phyloP scores from a whole-genome alignment of 805 yeast species.

The Candida boidinii region DNA sequence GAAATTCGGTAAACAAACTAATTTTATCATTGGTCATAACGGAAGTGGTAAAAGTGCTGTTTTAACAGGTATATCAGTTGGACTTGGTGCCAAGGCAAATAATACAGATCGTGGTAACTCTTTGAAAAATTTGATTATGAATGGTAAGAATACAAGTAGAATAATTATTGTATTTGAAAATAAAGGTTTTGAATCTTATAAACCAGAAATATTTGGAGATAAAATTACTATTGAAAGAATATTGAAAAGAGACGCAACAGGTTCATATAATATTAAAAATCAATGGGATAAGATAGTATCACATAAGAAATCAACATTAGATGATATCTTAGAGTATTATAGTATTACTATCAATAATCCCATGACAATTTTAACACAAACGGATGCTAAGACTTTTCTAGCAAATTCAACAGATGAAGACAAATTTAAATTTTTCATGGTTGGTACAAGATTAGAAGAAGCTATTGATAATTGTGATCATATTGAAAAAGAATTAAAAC shows the following conservation, averaged over 20 bases:
- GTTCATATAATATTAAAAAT: constrained; percentile 46
- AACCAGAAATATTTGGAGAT: constrained; percentile 58
- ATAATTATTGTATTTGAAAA: constrained; percentile 59
- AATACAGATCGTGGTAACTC: constrained; percentile 80
- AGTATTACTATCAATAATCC: constrained; percentile 84
- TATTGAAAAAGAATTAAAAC: constrained; percentile 25
- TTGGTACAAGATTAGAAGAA: constrained; percentile 67
- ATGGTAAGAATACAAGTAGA: constrained; percentile 64
- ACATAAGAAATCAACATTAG: constrained; percentile 55
- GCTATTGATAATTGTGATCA: constrained; percentile 45
- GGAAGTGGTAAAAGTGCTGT: constrained; percentile 92
- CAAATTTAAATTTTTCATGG: constrained; percentile 71
- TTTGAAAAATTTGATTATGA: constrained; percentile 62
- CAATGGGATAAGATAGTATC: constrained; percentile 45
- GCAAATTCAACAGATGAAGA: constrained; percentile 65
- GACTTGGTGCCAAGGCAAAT: constrained; percentile 81
- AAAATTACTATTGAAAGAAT: constrained; percentile 64
- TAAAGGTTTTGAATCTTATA: constrained; percentile 56
- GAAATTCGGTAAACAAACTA: constrained; percentile 68
- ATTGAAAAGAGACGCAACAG: constrained; percentile 43
- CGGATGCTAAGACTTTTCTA: constrained; percentile 83
- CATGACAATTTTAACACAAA: constrained; percentile 87
- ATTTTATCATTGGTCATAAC: constrained; percentile 82
- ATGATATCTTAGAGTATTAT: constrained; percentile 58
- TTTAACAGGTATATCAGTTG: constrained; percentile 78